phyloP scores from a whole-genome alignment of 2,329 filamentous ascomycete species.

The Epicoccum nigrum region DNA sequence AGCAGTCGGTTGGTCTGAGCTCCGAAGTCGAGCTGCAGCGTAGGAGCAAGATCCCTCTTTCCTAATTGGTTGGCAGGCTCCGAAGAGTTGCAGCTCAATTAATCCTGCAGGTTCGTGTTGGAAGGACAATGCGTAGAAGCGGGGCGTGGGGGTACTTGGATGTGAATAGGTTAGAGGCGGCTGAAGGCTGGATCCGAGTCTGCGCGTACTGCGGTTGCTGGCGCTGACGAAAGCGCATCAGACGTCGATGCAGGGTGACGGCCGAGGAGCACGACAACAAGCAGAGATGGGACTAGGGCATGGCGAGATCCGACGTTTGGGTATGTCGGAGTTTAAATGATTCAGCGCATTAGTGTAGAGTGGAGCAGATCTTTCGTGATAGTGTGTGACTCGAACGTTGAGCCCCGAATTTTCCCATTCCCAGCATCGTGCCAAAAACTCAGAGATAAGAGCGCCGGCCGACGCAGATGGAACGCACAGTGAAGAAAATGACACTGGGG shows the following conservation, averaged over 20 bases:
- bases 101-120: slow-evolving; percentile 33
- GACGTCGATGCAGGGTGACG: slow-evolving; percentile 9
- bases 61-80: slow-evolving; percentile 37
- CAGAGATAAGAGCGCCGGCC: slow-evolving; percentile 25
- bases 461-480: slow-evolving; percentile 17
- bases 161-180: slow-evolving; percentile 24
- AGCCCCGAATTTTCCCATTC: slow-evolving; percentile 11
- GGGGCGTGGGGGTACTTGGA: slow-evolving; percentile 35
- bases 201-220: slow-evolving; percentile 36
- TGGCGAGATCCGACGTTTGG: slow-evolving; percentile 17
- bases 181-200: slow-evolving; percentile 24
- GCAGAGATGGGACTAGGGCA: slow-evolving; percentile 8
- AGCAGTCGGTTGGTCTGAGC: slow-evolving; percentile 31
- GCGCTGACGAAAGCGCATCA: slow-evolving; percentile 23
- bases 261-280: slow-evolving; percentile 7
- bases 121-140: slow-evolving; percentile 31
- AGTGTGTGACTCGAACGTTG: slow-evolving; percentile 34
- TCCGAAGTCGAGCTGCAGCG: slow-evolving; percentile 34
- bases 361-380: slow-evolving; percentile 30
- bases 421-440: slow-evolving; percentile 23
- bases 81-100: slow-evolving; percentile 27
- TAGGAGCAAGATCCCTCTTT: slow-evolving; percentile 29
- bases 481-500: slow-evolving; percentile 14
- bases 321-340: slow-evolving; percentile 31
- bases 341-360: slow-evolving; percentile 24